A percentile compares a stretch with the other conserved stretches of the same genome.
phyloP scores from a whole-genome alignment of 2,329 filamentous ascomycete species.

The Penicillium sp. region DNA sequence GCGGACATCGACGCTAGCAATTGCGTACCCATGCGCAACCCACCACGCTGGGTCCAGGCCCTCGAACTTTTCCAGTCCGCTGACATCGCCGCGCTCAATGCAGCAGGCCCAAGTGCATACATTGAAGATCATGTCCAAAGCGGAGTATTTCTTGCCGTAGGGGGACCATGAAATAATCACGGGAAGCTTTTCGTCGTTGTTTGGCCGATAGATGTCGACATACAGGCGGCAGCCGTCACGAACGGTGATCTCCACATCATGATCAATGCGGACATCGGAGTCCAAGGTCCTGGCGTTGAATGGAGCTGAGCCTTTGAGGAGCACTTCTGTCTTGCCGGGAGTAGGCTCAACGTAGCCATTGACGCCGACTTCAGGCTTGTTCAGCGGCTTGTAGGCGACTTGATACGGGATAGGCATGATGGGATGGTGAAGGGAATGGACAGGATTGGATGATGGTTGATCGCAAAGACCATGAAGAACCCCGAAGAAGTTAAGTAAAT shows the following conservation, averaged over 20 bases:
- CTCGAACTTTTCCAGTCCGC: constrained; percentile 44
- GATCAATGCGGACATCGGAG: constrained; percentile 45
- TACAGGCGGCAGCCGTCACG: constrained; percentile 47
- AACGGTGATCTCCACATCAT: constrained; percentile 48
- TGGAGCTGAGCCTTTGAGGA: constrained; percentile 41
- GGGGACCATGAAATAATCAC: constrained; percentile 48
- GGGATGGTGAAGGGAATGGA: background rate
- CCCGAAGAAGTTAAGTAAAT: background rate
- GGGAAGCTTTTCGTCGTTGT: constrained; percentile 42
- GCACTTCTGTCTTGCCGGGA: constrained; percentile 39
- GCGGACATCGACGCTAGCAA: constrained; percentile 37
- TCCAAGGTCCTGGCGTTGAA: constrained; percentile 39
- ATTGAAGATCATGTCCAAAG: constrained; percentile 43
- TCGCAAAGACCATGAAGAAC: background rate
- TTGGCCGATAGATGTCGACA: constrained; percentile 49
- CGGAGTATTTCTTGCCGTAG: constrained; percentile 49
- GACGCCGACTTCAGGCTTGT: constrained; percentile 2
- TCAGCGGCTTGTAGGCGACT: constrained; percentile 4
- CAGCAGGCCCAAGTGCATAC: constrained; percentile 40
- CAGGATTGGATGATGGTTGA: background rate
- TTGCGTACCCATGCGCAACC: constrained; percentile 35
- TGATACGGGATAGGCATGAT: constrained; percentile 6
- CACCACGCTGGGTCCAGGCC: constrained; percentile 42
- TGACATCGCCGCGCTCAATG: constrained; percentile 27
- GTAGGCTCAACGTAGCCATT: constrained; percentile 7